phyloP scores from a whole-genome alignment of 2,329 filamentous ascomycete species.

The Sarocladium strictum region DNA sequence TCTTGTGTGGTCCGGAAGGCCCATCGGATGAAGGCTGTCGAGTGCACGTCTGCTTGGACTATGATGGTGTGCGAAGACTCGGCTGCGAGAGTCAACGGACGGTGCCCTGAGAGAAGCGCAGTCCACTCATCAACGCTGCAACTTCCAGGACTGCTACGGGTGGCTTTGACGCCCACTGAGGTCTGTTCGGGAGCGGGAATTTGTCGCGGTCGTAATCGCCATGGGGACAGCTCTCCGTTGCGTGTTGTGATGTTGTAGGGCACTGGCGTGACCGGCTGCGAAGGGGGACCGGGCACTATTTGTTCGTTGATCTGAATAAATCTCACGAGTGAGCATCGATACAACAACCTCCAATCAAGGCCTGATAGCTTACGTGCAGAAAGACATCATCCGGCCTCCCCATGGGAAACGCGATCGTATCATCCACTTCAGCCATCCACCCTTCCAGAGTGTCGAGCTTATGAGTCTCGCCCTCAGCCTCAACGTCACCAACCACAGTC shows the following conservation, averaged over 20 bases:
- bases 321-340: too few species aligned
- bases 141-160: slow-evolving; percentile 18
- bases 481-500: slow-evolving; percentile 18
- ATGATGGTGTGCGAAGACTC: slow-evolving; percentile 18
- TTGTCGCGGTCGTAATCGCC: slow-evolving; percentile 28
- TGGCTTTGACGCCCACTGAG: slow-evolving; percentile 13
- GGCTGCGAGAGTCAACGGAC: slow-evolving; percentile 11
- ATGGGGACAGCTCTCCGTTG: slow-evolving; percentile 33
- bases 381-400: slow-evolving; percentile 31
- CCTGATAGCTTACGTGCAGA: slow-evolving; percentile 34
- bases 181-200: slow-evolving; percentile 30
- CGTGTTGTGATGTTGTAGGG: slow-evolving; percentile 24
- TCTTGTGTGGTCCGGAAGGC: slow-evolving; percentile 11
- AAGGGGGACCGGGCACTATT: not conserved
- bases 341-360: too few species aligned
- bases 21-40: slow-evolving; percentile 21
- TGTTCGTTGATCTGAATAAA: slow-evolving; percentile 22
- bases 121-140: slow-evolving; percentile 13
- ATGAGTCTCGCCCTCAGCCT: slow-evolving; percentile 6
- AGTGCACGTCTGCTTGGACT: slow-evolving; percentile 20
- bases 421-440: slow-evolving; percentile 21
- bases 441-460: slow-evolving; percentile 12
- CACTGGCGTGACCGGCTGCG: slow-evolving; percentile 13
- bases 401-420: slow-evolving; percentile 19
- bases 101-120: slow-evolving; percentile 11